These are phyloP conservation scores for Dendrobium catenatum DNA, from an alignment of 106 monocot genomes.

Conservation along the genomic window DNA sequence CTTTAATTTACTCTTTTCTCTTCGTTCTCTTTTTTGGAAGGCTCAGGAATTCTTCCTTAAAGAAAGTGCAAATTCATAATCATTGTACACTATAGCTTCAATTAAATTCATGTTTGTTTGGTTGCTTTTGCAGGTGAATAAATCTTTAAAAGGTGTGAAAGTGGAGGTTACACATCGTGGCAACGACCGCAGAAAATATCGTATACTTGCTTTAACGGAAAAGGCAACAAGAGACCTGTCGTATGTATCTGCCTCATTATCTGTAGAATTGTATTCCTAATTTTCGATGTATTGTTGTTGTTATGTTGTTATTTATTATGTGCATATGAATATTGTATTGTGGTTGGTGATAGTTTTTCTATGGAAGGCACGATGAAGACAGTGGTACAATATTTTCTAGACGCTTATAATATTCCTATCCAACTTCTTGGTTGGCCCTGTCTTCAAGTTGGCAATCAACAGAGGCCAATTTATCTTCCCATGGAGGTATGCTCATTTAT, in stretches of 20 bases:
- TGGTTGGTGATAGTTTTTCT: slow-evolving; percentile 25
- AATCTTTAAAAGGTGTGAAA: slow-evolving; percentile 60
- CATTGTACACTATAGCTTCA: background rate
- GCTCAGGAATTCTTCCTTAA: background rate
- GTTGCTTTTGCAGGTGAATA: slow-evolving; percentile 41
- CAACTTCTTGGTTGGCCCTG: slow-evolving; percentile 52
- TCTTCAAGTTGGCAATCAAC: slow-evolving; percentile 56
- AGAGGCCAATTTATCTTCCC: slow-evolving; percentile 58
- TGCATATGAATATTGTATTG: background rate
- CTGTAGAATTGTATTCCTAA: background rate
- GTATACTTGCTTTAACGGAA: slow-evolving; percentile 49
- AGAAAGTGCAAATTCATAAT: background rate
- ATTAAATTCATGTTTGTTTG: background rate
- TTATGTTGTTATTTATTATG: background rate
- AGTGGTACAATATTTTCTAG: slow-evolving; percentile 65
- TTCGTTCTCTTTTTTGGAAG: background rate
- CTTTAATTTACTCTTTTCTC: background rate
- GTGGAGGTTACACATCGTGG: slow-evolving; percentile 70
- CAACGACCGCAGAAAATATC: slow-evolving; percentile 57
- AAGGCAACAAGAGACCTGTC: slow-evolving; percentile 53
- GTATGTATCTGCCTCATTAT: slow-evolving; percentile 22
- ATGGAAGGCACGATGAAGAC: slow-evolving; percentile 38
- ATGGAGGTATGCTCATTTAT: slow-evolving; percentile 53
- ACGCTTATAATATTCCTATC: slow-evolving; percentile 51
- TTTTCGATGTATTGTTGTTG: background rate